Percentiles rank a stretch among this genome's conserved stretches.
Conservation (phyloP, 2,329 filamentous ascomycete genomes). For the Cylindrodendrum hubeiense region DNA sequence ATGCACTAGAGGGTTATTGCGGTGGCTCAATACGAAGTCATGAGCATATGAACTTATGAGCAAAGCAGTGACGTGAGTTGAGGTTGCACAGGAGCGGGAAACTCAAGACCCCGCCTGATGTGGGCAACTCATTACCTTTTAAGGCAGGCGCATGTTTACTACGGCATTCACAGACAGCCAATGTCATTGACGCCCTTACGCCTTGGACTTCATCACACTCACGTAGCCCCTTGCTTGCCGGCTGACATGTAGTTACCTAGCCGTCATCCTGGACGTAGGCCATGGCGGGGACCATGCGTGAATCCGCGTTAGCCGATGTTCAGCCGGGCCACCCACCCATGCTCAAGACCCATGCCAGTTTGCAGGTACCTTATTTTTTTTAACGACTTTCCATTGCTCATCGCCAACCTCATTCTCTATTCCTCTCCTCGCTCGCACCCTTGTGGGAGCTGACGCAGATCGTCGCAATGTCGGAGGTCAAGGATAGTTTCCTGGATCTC, state of each 20-base stretch:
- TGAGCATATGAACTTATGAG: background rate
- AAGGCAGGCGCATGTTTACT: background rate
- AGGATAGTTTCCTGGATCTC: slow-evolving; percentile 72
- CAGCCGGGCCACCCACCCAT: slow-evolving; percentile 28
- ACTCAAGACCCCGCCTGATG: background rate
- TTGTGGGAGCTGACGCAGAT: slow-evolving; percentile 22
- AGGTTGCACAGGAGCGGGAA: background rate
- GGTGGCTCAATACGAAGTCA: background rate
- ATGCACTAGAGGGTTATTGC: background rate
- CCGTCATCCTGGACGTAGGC: background rate
- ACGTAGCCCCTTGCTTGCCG: background rate
- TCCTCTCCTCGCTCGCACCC: slow-evolving; percentile 18
- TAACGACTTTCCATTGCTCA: background rate
- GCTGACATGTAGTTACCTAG: background rate
- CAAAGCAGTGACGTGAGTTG: background rate
- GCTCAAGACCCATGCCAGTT: background rate
- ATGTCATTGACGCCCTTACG: slow-evolving; percentile 24
- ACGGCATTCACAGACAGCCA: background rate
- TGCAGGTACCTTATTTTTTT: slow-evolving; percentile 14
- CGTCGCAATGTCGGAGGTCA: slow-evolving; percentile 54
- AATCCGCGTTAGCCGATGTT: slow-evolving; percentile 42
- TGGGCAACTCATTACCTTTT: background rate
- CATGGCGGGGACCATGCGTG: background rate
- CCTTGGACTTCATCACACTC: background rate
- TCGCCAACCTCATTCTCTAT: slow-evolving; percentile 28